Evolutionary conservation across 257 asterid genomes (phyloP).

Genomic region (Cruciata laevipes): DNA sequence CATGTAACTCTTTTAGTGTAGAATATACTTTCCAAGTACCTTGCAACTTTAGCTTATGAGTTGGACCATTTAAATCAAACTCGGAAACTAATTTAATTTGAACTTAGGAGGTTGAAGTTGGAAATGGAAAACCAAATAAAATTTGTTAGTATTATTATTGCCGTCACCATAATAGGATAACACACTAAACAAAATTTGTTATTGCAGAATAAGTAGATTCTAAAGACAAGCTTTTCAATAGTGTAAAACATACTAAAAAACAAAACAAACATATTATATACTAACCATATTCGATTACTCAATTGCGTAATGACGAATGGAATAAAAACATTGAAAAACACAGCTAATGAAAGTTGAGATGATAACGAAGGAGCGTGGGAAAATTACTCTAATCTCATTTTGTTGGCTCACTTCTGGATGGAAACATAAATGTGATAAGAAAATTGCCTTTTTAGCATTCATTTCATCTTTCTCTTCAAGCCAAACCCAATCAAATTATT

Average conservation of each 20-base stretch:
- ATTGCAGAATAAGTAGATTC: not conserved
- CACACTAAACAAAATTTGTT: not conserved
- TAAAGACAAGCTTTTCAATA: not conserved
- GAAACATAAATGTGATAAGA: not conserved
- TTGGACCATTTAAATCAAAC: too few relatives aligned
- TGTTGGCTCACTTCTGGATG: conserved; percentile 14
- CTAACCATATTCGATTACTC: not conserved
- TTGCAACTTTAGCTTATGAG: too few relatives aligned
- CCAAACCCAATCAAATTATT: too few relatives aligned
- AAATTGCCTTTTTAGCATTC: not conserved
- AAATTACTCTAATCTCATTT: not conserved
- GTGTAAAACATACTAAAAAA: not conserved
- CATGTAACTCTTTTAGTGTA: too few relatives aligned
- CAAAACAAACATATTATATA: not conserved
- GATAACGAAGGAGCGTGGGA: not conserved
- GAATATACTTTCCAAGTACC: too few relatives aligned
- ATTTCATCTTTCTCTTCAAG: not conserved
- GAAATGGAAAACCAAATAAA: not conserved
- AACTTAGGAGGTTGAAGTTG: not conserved
- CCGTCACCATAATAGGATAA: not conserved
- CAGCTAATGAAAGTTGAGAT: not conserved
- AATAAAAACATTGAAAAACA: too few relatives aligned
- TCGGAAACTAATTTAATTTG: too few relatives aligned
- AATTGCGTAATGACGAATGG: not conserved
- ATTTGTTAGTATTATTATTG: not conserved